Percentiles rank a stretch among this genome's conserved stretches.
These are phyloP conservation scores for Alnus rubra DNA, from an alignment of 306 rosid genomes.

Conservation along the genomic window DNA sequence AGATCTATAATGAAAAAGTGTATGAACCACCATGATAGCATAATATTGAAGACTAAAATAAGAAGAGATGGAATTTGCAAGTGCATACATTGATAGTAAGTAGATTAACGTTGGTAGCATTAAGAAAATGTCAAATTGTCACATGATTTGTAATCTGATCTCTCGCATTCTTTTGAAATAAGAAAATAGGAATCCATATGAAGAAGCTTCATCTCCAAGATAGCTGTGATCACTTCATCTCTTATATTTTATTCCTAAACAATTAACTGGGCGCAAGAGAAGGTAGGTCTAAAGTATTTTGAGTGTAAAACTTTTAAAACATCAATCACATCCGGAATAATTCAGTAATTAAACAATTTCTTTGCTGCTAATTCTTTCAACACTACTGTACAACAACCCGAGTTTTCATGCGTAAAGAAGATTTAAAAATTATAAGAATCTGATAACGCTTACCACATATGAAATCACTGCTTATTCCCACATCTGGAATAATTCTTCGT, in stretches of 20 bases:
- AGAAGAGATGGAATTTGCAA: not conserved
- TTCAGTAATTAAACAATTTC: not conserved
- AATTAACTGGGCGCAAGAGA: not conserved
- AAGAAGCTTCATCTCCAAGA: not conserved
- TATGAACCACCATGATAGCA: not conserved
- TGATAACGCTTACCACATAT: slow-evolving; percentile 65
- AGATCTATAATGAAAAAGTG: not conserved
- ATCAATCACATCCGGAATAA: not conserved
- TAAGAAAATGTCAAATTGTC: not conserved
- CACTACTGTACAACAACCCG: no score
- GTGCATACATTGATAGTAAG: not conserved
- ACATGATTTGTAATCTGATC: not conserved
- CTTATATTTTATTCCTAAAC: not conserved
- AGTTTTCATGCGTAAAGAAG: not conserved
- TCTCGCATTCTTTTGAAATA: not conserved
- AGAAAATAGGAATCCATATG: not conserved
- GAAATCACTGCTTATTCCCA: slow-evolving; percentile 92
- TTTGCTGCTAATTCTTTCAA: not conserved
- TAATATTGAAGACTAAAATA: not conserved
- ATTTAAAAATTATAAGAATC: not conserved
- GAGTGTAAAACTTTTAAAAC: not conserved
- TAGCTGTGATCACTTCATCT: not conserved
- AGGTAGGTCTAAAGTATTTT: not conserved
- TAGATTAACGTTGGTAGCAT: not conserved
- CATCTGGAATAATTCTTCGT: slow-evolving; percentile 76